phyloP scores from a whole-genome alignment of 192 early-diverging fungal genomes.

The Mortierella antarctica region DNA sequence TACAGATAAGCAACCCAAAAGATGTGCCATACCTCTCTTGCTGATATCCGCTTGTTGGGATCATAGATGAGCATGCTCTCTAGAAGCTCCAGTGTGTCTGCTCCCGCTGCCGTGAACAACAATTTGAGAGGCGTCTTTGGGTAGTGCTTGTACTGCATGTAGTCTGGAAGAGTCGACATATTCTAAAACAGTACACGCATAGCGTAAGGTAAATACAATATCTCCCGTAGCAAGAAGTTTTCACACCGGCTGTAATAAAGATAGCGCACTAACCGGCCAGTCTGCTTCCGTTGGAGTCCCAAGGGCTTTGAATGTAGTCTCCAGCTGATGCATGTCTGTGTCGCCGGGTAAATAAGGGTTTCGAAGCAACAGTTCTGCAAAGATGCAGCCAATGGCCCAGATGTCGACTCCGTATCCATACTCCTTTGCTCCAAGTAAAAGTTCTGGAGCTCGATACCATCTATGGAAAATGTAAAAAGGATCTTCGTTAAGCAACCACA shows the following conservation, averaged over 20 bases:
- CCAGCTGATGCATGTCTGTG: slow-evolving; percentile 81
- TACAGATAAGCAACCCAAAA: neutral
- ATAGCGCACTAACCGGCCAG: slow-evolving; percentile 70
- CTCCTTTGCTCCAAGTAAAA: slow-evolving; percentile 88
- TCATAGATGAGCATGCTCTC: slow-evolving; percentile 90
- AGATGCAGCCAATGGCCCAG: slow-evolving; percentile 98
- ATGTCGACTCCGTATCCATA: slow-evolving; percentile 94
- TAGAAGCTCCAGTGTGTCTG: slow-evolving; percentile 87
- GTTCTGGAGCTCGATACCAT: slow-evolving; percentile 98
- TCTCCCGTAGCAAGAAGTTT: neutral
- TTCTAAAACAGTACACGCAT: slow-evolving; percentile 51
- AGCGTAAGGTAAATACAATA: neutral
- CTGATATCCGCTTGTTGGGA: slow-evolving; percentile 83
- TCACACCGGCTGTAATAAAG: neutral
- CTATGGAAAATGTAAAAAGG: slow-evolving; percentile 34
- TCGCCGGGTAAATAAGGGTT: slow-evolving; percentile 90
- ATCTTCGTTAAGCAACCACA: neutral
- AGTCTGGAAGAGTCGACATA: slow-evolving; percentile 76
- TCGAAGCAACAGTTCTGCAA: slow-evolving; percentile 96
- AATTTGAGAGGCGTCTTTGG: slow-evolving; percentile 76
- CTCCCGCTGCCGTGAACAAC: slow-evolving; percentile 86
- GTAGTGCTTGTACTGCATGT: slow-evolving; percentile 77
- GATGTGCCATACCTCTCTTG: slow-evolving; percentile 70
- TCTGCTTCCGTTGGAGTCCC: slow-evolving; percentile 86
- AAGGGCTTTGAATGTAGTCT: slow-evolving; percentile 80